These are phyloP conservation scores for Malus asiatica DNA, from an alignment of 306 rosid genomes.

Conservation along the genomic window DNA sequence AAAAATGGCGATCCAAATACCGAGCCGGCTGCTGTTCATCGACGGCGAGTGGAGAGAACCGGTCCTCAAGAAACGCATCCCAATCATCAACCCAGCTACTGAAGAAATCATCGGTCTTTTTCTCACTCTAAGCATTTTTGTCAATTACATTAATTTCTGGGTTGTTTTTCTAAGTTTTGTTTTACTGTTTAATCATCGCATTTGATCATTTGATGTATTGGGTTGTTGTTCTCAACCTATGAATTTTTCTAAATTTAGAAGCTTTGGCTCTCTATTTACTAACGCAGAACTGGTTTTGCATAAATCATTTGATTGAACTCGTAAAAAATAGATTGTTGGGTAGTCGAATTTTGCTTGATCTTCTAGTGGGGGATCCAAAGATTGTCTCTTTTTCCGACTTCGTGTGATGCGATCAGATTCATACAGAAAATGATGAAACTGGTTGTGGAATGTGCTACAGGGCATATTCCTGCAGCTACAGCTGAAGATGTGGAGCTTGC, in stretches of 20 bases:
- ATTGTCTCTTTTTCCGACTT: not conserved
- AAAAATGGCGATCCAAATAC: conserved; percentile 56
- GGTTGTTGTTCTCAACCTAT: not conserved
- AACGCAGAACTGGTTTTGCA: not conserved
- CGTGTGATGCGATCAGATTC: not conserved
- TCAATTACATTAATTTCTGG: not conserved
- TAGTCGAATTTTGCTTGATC: not conserved
- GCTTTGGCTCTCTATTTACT: not conserved
- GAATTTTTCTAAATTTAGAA: not conserved
- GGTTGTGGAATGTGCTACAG: conserved; percentile 33
- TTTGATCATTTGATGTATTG: not conserved
- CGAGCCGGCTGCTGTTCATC: conserved; percentile 66
- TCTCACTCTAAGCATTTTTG: not conserved
- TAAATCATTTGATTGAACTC: not conserved
- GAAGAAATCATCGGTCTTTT: conserved; percentile 50
- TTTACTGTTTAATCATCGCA: not conserved
- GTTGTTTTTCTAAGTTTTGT: not conserved
- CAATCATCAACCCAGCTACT: conserved; percentile 74
- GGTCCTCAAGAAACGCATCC: conserved; percentile 57
- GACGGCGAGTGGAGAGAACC: conserved; percentile 81
- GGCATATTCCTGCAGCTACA: conserved; percentile 82
- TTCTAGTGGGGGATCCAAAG: not conserved
- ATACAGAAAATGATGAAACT: not conserved
- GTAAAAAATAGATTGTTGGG: not conserved
- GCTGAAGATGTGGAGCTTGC: conserved; percentile 84